Percentiles rank a stretch among this genome's conserved stretches.
phyloP scores from a whole-genome alignment of 305 asterid genomes.

The Rubia balearica region DNA sequence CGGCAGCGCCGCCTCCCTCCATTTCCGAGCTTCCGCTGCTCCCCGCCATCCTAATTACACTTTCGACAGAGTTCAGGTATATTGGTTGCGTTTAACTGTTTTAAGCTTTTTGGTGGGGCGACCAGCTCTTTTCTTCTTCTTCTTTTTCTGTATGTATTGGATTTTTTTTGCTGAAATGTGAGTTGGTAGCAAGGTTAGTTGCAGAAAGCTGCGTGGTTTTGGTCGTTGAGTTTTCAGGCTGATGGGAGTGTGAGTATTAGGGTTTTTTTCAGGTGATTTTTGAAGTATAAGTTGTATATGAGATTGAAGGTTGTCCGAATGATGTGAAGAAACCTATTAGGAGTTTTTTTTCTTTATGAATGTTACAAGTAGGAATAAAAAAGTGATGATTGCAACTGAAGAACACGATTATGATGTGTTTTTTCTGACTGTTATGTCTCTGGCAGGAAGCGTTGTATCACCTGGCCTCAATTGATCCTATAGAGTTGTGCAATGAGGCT shows the following conservation, averaged over 20 bases:
- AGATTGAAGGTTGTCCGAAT: neutral
- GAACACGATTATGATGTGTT: neutral
- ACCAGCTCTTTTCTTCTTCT: neutral
- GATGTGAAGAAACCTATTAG: neutral
- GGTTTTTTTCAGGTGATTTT: neutral
- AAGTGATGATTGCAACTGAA: neutral
- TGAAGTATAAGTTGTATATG: neutral
- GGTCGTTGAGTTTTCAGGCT: neutral
- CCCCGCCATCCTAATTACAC: constrained; percentile 34
- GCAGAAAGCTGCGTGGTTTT: neutral
- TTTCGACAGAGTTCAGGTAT: constrained; percentile 35
- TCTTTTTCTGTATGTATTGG: constrained; percentile 3
- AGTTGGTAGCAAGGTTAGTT: neutral
- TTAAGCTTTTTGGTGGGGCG: neutral
- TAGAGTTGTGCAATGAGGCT: constrained; percentile 84
- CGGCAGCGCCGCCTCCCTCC: constrained; percentile 31
- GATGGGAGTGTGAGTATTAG: neutral
- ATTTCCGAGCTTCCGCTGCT: constrained; percentile 16
- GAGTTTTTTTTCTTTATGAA: neutral
- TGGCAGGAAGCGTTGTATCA: constrained; percentile 66
- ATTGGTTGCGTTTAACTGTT: neutral
- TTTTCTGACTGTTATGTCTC: constrained; percentile 12
- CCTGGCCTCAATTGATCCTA: constrained; percentile 78
- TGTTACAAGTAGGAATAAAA: neutral
- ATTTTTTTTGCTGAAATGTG: neutral